Base-by-base conservation (phyloP, 106 monocot genomes). In the Phalaenopsis aphrodite region DNA sequence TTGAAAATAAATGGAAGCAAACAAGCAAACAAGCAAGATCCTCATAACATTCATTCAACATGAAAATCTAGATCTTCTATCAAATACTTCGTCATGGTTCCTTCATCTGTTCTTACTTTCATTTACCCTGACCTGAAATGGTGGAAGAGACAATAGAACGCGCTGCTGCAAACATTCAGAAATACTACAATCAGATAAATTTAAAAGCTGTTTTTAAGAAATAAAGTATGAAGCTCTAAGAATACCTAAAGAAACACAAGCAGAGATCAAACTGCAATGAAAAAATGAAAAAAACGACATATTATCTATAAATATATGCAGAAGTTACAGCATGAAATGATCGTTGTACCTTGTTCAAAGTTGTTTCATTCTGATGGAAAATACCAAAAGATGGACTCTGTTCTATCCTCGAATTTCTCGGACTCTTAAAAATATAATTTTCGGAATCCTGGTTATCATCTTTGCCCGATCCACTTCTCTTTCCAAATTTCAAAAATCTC, bases 401-500 rank as follows among this genome's bases (percentile, higher is more conserved):
- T 61, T 21, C 61, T 6, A 61, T 61, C 21, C 61, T 61, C 21
- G 61, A 61, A 61, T 61, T 61, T 3, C n/a, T 61, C n/a, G 3
- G 21, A 61, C 21, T 6, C 61, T 61, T 9, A 11, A 72, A 83
- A 75, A 85, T 41, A 42, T 52, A 75, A 45, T 55, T 81, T 64
- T 57, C 64, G 17, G 75, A 56, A 76, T 85, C 85, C 69, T 56
- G 67, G 38, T 69, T 65, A 85, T 86, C 58, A 81, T 66, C 74
- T 88, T 83, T 30, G 23, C 80, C 80, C 30, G 30, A 81, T 66
- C 72, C 82, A 71, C 77, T 75, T 83, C 83, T 89, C 73, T 83
- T 81, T n/a, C 89, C 92, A 83, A 92, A 88, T 68, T 79, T 88
- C 24, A 92, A 41, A 42, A 89, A 81, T 43, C 84, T 83, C 81